Evolutionary conservation across 1,139 yeast species (phyloP).

Genomic region (Taphrina pruni): DNA sequence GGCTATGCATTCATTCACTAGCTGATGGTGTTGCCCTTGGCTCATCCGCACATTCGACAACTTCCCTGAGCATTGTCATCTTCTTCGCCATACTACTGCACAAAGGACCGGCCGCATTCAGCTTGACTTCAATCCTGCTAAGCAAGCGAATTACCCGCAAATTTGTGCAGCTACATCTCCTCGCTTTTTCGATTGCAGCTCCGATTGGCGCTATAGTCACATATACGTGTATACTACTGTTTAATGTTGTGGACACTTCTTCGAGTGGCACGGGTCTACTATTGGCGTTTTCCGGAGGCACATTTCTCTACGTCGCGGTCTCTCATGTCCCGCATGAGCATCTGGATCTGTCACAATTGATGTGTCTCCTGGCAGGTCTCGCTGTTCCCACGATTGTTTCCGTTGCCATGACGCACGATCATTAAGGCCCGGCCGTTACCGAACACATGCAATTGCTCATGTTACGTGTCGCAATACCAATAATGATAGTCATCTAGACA

Average conservation of each 20-base stretch:
- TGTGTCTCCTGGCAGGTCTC: conserved; percentile 11
- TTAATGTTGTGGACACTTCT: conserved; percentile 48
- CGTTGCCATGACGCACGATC: conserved; percentile 4
- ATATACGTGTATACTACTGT: conserved; percentile 54
- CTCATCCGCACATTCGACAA: conserved; percentile 59
- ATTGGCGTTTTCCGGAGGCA: conserved; percentile 71
- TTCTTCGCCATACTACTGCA: conserved; percentile 69
- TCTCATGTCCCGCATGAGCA: conserved; percentile 19
- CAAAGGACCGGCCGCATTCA: conserved; percentile 77
- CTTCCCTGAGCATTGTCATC: conserved; percentile 58
- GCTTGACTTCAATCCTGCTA: conserved; percentile 65
- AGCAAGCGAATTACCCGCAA: conserved; percentile 50
- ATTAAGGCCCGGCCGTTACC: not conserved
- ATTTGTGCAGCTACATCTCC: conserved; percentile 56
- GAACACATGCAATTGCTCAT: too few species aligned
- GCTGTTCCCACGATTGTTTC: conserved; percentile 7
- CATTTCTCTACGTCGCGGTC: conserved; percentile 56
- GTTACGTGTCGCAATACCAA: too few species aligned
- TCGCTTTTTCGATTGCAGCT: conserved; percentile 60
- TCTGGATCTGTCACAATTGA: not conserved
- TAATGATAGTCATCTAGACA: too few species aligned
- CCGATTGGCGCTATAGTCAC: conserved; percentile 62
- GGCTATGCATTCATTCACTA: conserved; percentile 68
- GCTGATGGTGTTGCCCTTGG: conserved; percentile 82
- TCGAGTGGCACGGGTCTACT: conserved; percentile 58